Conservation (phyloP, 768 basidiomycete species). For the Termitomyces sp. region DNA sequence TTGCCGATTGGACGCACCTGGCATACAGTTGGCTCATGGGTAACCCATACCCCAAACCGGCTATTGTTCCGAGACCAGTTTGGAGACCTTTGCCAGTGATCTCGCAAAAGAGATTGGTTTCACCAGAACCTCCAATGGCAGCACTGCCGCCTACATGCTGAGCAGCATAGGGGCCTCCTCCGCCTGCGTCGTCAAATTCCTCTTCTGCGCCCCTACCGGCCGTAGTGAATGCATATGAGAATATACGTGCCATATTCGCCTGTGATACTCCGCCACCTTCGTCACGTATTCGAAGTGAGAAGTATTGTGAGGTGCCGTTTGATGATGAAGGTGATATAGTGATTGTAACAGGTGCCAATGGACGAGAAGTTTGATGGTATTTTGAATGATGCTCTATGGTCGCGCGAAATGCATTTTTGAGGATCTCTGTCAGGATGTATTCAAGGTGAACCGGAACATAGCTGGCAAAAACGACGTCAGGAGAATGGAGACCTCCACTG, state of each 20-base stretch:
- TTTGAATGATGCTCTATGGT: slow-evolving; percentile 73
- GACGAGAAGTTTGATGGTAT: slow-evolving; percentile 27
- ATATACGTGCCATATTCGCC: slow-evolving; percentile 70
- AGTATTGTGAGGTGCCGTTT: slow-evolving; percentile 35
- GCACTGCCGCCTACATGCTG: slow-evolving; percentile 74
- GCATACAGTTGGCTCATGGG: slow-evolving; percentile 78
- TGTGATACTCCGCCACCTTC: slow-evolving; percentile 83
- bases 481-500: background rate
- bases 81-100: slow-evolving; percentile 75
- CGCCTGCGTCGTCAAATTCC: slow-evolving; percentile 34
- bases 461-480: slow-evolving; percentile 21
- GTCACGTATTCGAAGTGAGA: slow-evolving; percentile 79
- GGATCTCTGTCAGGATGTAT: slow-evolving; percentile 85
- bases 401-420: slow-evolving; percentile 89
- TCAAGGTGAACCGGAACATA: slow-evolving; percentile 89
- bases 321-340: slow-evolving; percentile 56
- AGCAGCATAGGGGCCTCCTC: slow-evolving; percentile 73
- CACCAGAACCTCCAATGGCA: slow-evolving; percentile 43
- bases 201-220: slow-evolving; percentile 48
- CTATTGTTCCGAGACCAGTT: slow-evolving; percentile 83
- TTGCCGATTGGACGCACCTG: slow-evolving; percentile 30
- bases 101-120: slow-evolving; percentile 64
- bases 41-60: slow-evolving; percentile 83
- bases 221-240: slow-evolving; percentile 91
- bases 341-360: slow-evolving; percentile 59